Conservation (phyloP, 805 yeast genomes). For the Kuraishia borneana region DNA sequence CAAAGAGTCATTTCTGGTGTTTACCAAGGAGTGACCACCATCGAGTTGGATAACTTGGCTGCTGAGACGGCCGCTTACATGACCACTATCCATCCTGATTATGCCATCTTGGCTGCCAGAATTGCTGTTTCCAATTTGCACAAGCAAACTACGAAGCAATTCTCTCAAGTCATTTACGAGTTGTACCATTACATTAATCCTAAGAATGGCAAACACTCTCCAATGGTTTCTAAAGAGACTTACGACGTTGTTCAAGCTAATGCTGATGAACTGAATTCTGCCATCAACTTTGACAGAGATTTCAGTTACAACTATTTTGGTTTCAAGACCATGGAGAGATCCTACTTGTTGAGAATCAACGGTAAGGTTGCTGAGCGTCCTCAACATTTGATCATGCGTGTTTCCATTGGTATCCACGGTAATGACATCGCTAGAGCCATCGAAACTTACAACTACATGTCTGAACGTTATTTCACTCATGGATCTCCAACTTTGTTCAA, state of each 20-base stretch:
- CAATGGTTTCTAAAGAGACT: constrained; percentile 63
- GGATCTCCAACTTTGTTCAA: constrained; percentile 55
- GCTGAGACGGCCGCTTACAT: constrained; percentile 97
- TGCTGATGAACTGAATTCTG: constrained; percentile 55
- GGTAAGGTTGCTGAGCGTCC: constrained; percentile 54
- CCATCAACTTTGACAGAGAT: constrained; percentile 65
- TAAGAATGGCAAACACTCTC: constrained; percentile 51
- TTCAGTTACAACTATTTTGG: constrained; percentile 49
- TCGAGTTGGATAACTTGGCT: constrained; percentile 68
- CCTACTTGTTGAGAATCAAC: constrained; percentile 40
- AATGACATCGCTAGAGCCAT: constrained; percentile 38
- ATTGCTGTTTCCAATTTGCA: constrained; percentile 90
- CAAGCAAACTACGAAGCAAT: constrained; percentile 84
- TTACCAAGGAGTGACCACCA: constrained; percentile 92
- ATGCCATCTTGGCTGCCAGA: constrained; percentile 90
- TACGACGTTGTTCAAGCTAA: constrained; percentile 52
- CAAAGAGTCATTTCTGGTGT: constrained; percentile 95
- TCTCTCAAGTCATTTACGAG: constrained; percentile 64
- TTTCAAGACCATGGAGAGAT: constrained; percentile 49
- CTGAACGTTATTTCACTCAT: constrained; percentile 46
- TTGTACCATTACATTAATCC: constrained; percentile 76
- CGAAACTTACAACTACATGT: constrained; percentile 49
- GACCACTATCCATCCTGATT: constrained; percentile 98
- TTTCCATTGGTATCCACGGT: constrained; percentile 50
- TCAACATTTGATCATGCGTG: constrained; percentile 52